Conservation (phyloP, 441 rosid genomes). For the Populus hybrid region DNA sequence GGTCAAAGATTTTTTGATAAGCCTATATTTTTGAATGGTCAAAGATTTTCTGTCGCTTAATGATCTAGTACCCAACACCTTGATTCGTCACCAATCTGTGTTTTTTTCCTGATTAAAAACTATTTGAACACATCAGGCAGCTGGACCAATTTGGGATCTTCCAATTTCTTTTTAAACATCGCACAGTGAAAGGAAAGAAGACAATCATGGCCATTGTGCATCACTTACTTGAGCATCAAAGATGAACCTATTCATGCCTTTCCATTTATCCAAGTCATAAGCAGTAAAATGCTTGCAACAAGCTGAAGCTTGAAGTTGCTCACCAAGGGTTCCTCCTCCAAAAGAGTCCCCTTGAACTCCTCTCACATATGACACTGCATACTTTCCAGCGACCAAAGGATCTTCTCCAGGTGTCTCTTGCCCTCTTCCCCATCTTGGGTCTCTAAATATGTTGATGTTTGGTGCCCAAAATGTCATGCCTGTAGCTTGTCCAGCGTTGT, state of each 20-base stretch:
- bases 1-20: neutral
- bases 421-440: slow-evolving; percentile 83
- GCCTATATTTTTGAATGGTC: neutral
- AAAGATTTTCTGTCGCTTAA: neutral
- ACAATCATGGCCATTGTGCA: neutral
- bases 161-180: neutral
- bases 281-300: slow-evolving; percentile 94
- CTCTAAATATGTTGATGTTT: slow-evolving; percentile 79
- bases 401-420: slow-evolving; percentile 51
- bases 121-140: neutral
- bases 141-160: neutral
- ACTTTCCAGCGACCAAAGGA: slow-evolving; percentile 59
- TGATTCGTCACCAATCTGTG: neutral
- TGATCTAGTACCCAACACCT: neutral
- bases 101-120: neutral
- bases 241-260: slow-evolving; percentile 54
- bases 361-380: slow-evolving; percentile 70
- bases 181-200: neutral
- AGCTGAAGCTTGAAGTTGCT: slow-evolving; percentile 77
- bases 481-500: slow-evolving; percentile 69
- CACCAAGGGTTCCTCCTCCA: slow-evolving; percentile 50
- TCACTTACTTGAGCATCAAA: slow-evolving; percentile 65
- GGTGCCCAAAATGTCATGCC: slow-evolving; percentile 94
- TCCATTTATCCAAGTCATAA: slow-evolving; percentile 84
- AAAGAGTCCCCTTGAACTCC: slow-evolving; percentile 77